Evolutionary conservation across 805 yeast species (phyloP), one percentile per base, ranked within the genome.

Genomic region (Starmera pachycereana): DNA sequence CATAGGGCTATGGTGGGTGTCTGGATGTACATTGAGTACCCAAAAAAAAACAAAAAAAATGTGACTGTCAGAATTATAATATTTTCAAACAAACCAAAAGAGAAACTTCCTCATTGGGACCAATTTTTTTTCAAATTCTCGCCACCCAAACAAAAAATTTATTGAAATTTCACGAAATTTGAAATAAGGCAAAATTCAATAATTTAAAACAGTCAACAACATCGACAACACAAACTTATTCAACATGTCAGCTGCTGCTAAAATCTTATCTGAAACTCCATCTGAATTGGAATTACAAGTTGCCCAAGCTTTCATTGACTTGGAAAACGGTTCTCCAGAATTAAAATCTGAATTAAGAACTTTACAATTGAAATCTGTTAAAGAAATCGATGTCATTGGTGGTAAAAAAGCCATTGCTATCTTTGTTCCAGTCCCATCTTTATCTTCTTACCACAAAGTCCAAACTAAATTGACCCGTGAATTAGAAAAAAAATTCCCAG

Each of bases 401-500:
- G 96, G 96, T 77, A 90, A 90, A 82, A 87, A 87, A 77, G 97
- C 97, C 61, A 81, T 92, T 68, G 96, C 89, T 69, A 74, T 92
- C 74, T 90, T 92, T 66, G 97, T 90, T 61, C 98, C 98, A 70
- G 95, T 84, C 59, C 97, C 97, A 72, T 76, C 86, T 62, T 79
- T 88, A 68, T 62, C 78, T 57, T 81, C 82, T 57, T 87, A 87
- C 90, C 96, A 89, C 86, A 87, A 82, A 76, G 95, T 90, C 64
- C 98, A 90, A 80, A 78, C 78, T 62, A 84, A 89, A 75, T 82
- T 90, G 69, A 87, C 96, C 76, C 90, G 97, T 76, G 98, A 90
- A 79, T 84, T 90, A 70, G 98, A 90, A 78, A 90, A 90, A 94
- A 90, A 92, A 78, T 92, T 90, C 89, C 94, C 97, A 69, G 98